Conservation (phyloP, 1,284 basidiomycete species). For the Cystobasidiaceae sp. region DNA sequence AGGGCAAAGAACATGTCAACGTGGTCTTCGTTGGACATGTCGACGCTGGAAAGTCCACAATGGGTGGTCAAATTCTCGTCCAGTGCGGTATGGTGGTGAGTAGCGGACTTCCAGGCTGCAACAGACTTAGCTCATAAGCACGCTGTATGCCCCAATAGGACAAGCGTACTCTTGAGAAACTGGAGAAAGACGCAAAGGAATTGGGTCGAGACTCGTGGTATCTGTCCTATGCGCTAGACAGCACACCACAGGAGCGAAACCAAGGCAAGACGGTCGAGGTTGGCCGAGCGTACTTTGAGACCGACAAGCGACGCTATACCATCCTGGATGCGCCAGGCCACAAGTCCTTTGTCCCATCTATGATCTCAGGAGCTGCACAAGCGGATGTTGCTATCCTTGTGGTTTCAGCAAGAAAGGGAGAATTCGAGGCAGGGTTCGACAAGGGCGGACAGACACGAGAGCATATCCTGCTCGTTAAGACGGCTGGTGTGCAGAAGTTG, state of each 20-base stretch:
- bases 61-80: slow-evolving; percentile 91
- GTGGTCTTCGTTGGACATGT: slow-evolving; percentile 97
- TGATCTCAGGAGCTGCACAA: slow-evolving; percentile 95
- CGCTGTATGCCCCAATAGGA: too few relatives aligned
- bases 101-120: neutral
- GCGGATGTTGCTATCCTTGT: slow-evolving; percentile 92
- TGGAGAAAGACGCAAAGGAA: slow-evolving; percentile 89
- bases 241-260: slow-evolving; percentile 79
- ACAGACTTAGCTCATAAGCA: too few relatives aligned
- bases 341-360: slow-evolving; percentile 90
- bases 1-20: slow-evolving; percentile 77
- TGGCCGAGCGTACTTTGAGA: slow-evolving; percentile 92
- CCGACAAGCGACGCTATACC: slow-evolving; percentile 74
- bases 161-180: slow-evolving; percentile 96
- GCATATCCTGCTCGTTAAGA: slow-evolving; percentile 96
- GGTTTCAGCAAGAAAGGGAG: slow-evolving; percentile 91
- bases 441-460: slow-evolving; percentile 93
- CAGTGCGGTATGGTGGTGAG: slow-evolving; percentile 69
- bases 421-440: slow-evolving; percentile 97
- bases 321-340: slow-evolving; percentile 95
- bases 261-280: slow-evolving; percentile 93
- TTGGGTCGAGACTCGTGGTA: slow-evolving; percentile 94
- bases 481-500: slow-evolving; percentile 84
- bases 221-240: slow-evolving; percentile 92
- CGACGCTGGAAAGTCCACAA: slow-evolving; percentile 95